phyloP scores from a whole-genome alignment of 257 asterid genomes.

The Asclepias syriaca region DNA sequence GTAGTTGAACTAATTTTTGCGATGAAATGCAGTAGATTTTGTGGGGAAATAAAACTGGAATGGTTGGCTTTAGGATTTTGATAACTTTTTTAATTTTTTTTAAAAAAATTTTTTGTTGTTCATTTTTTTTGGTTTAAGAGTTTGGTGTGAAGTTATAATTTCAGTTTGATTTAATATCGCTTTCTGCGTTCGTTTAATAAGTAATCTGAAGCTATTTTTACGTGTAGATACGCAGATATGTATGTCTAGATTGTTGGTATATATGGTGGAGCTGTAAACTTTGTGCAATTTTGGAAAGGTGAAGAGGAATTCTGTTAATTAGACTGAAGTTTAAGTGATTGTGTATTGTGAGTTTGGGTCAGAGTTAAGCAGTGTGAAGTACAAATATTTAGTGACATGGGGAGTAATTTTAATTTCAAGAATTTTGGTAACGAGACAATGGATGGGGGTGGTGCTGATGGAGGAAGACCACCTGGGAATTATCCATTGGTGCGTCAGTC shows the following conservation, averaged over 20 bases:
- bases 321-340: constrained; percentile 24
- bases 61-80: background rate
- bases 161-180: background rate
- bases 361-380: constrained; percentile 6
- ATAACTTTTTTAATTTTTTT: background rate
- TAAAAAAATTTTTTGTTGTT: too few relatives aligned
- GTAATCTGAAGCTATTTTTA: background rate
- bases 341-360: constrained; percentile 24
- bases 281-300: background rate
- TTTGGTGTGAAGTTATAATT: constrained; percentile 13
- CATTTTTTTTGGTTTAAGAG: constrained; percentile 3
- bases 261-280: background rate
- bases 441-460: constrained; percentile 39
- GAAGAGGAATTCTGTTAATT: constrained; percentile 17
- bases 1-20: background rate
- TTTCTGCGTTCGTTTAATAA: background rate
- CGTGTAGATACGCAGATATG: background rate
- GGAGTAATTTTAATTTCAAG: constrained; percentile 64
- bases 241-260: background rate
- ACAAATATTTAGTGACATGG: constrained; percentile 39
- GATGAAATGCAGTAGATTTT: constrained; percentile 4
- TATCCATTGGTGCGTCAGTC: constrained; percentile 55
- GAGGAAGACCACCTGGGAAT: constrained; percentile 38
- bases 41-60: background rate
- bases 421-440: constrained; percentile 41